Base-by-base conservation (phyloP, 2,329 filamentous ascomycete species). In the Lasiodiplodia sp. region DNA sequence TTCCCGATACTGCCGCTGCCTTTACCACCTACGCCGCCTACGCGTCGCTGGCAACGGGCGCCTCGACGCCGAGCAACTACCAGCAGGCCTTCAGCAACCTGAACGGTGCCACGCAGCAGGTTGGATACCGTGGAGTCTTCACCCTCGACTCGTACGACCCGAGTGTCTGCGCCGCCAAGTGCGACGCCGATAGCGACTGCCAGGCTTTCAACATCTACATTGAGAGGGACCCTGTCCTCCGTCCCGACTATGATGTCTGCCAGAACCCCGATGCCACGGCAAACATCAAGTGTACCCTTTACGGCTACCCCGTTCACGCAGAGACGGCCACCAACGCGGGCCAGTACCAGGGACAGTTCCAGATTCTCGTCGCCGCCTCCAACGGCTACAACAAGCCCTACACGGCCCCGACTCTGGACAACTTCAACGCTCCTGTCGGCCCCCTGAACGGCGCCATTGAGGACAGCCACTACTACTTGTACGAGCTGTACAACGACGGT, bases 261-360 rank as follows among this genome's bases (percentile, higher is more conserved):
- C 49, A 21, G 47, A 44, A 53, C 37, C 47, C 70, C 60, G 38
- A 31, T 1, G 34, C 67, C 47, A 71, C 70, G 11, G 73, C 72
- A 16, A 38, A 73, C 31, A 75, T 77, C 71, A 77, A 76, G 63
- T 78, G 76, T 55, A 72, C 73, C 8, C 71, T 76, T 62, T 78
- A 71, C 71, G 72, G 73, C 34, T 73, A 72, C 21, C 70, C 71
- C 6, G 72, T 79, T n/a, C 69, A 53, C 28, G 37, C 69, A 10
- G 62, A 60, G 4, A 73, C 73, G n/a, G 73, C 74, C 37, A 70
- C 70, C 47, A 78, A 78, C 62, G 57, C 69, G 3, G 77, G 75
- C 6, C 72, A 77, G 40, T 73, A 68, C n/a, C 70, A 70, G 5
- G 51, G 68, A 11, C 47, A 70, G 14, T 76, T 76, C 56, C 70